Base-by-base conservation (phyloP, 805 yeast species). In the Yueomyces sp. region DNA sequence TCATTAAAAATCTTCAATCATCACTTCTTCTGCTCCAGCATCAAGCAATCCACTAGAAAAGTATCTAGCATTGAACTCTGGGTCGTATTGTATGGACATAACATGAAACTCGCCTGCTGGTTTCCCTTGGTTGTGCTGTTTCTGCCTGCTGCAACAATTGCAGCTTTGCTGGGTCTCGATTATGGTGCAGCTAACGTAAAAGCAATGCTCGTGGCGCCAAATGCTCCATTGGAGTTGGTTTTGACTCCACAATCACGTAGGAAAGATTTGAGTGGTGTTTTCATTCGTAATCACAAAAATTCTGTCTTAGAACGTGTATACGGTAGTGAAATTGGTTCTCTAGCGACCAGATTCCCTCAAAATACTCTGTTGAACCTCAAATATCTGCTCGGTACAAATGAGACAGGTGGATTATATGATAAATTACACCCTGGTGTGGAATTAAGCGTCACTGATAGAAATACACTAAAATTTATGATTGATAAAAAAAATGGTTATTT, bases 181-280 rank as follows among this genome's bases (percentile, higher is more conserved):
- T 79, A 73, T 56, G 98, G 98, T 43, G 81, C 84, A 44, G 90
- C 87, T 55, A 83, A 70, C 67, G 76, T 87, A 28, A 92, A 92
- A 59, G 86, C 95, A 2, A 85, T 81, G 41, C 68, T 92, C 40
- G 83, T 92, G 37, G 95, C 96, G 0, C 96, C 96, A 0, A 85
- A 87, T 9, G 78, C 86, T 26, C 82, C 87, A 12, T 79, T 88
- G 57, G 97, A 92, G 55, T 73, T 92, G 37, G 81, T 92, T 11
- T 67, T 92, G 48, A 85, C 96, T 3, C 81, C 85, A 28, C 97
- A 92, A 54, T 81, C 95, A 3, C 85, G 87, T 63, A 72, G 98
- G 45, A 92, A 92, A 59, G 97, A 90, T 54, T 68, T 79, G 4
- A 73, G 88, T 3, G 96, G 94, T 1, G 52, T 92, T 9, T 79